A percentile compares a stretch with the other conserved stretches of the same genome.
phyloP scores from a whole-genome alignment of 768 basidiomycete species.

The Saitozyma podzolica region DNA sequence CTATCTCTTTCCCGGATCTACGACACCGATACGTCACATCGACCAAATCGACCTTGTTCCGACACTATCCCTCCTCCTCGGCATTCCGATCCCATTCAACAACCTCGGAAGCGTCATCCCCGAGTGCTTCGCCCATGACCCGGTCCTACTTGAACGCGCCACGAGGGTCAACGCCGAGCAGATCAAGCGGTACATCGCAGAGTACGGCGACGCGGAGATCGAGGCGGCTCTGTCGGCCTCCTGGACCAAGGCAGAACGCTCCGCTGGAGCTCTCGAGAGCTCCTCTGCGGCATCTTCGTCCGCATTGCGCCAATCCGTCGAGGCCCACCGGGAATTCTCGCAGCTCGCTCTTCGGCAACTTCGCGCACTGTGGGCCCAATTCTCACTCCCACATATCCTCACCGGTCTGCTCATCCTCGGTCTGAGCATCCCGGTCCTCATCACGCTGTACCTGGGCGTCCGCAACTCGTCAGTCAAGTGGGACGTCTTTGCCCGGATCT shows the following conservation, averaged over 20 bases:
- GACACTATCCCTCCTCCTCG: slow-evolving; percentile 81
- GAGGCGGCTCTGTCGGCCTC: slow-evolving; percentile 61
- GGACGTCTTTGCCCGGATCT: slow-evolving; percentile 52
- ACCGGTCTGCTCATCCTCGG: slow-evolving; percentile 68
- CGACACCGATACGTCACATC: slow-evolving; percentile 61
- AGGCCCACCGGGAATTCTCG: slow-evolving; percentile 58
- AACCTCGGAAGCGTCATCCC: slow-evolving; percentile 90
- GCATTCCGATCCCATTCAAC: slow-evolving; percentile 91
- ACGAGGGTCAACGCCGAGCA: slow-evolving; percentile 72
- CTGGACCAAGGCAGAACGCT: slow-evolving; percentile 53
- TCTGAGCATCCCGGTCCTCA: slow-evolving; percentile 61
- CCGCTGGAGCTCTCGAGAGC: slow-evolving; percentile 2
- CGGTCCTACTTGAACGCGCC: slow-evolving; percentile 59
- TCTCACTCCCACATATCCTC: slow-evolving; percentile 74
- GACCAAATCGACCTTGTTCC: slow-evolving; percentile 95
- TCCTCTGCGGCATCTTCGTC: neutral
- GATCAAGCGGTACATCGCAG: slow-evolving; percentile 70
- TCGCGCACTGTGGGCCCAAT: slow-evolving; percentile 90
- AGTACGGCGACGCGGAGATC: slow-evolving; percentile 72
- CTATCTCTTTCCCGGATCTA: slow-evolving; percentile 40
- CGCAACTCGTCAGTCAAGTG: slow-evolving; percentile 50
- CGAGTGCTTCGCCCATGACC: slow-evolving; percentile 65
- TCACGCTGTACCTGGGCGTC: slow-evolving; percentile 62
- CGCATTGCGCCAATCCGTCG: slow-evolving; percentile 25
- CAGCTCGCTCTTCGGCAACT: slow-evolving; percentile 68